Percentiles rank a stretch among this genome's conserved stretches.
Conservation (phyloP, 768 basidiomycete genomes). For the Daedaleopsis sinensis region DNA sequence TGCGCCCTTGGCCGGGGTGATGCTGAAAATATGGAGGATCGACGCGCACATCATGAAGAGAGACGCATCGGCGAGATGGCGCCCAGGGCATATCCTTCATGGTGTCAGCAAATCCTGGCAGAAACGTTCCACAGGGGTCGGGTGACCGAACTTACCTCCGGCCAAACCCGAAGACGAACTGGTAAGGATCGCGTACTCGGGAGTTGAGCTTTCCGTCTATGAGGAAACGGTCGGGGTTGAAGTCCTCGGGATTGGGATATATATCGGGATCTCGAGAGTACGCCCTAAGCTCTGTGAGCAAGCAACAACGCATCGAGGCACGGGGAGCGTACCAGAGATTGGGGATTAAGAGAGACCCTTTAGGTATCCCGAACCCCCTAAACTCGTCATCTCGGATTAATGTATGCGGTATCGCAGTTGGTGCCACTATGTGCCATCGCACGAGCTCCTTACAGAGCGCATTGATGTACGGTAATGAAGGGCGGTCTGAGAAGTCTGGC, state of each 20-base stretch:
- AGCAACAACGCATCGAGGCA: neutral
- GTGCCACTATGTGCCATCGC: slow-evolving; percentile 1
- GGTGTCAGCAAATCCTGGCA: no score
- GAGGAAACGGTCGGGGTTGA: slow-evolving; percentile 8
- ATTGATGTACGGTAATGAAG: slow-evolving; percentile 3
- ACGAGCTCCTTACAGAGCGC: slow-evolving; percentile 4
- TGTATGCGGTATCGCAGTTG: slow-evolving; percentile 26
- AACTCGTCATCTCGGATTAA: slow-evolving; percentile 26
- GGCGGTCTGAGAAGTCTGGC: slow-evolving; percentile 1
- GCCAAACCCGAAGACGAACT: neutral
- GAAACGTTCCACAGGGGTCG: no score
- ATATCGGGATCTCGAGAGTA: neutral
- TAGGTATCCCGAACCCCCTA: slow-evolving; percentile 23
- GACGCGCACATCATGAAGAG: neutral
- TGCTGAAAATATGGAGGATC: neutral
- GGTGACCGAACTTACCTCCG: neutral
- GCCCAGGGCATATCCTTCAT: neutral
- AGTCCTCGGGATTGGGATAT: slow-evolving; percentile 7
- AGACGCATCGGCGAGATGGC: neutral
- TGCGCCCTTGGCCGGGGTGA: neutral
- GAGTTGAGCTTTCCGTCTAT: neutral
- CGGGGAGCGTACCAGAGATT: slow-evolving; percentile 24
- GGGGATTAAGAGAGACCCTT: slow-evolving; percentile 22
- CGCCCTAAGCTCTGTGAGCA: slow-evolving; percentile 1
- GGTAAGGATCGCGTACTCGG: neutral